Evolutionary conservation across 2,329 filamentous ascomycete species (phyloP).

Genomic region (Lizonia empirigonia): DNA sequence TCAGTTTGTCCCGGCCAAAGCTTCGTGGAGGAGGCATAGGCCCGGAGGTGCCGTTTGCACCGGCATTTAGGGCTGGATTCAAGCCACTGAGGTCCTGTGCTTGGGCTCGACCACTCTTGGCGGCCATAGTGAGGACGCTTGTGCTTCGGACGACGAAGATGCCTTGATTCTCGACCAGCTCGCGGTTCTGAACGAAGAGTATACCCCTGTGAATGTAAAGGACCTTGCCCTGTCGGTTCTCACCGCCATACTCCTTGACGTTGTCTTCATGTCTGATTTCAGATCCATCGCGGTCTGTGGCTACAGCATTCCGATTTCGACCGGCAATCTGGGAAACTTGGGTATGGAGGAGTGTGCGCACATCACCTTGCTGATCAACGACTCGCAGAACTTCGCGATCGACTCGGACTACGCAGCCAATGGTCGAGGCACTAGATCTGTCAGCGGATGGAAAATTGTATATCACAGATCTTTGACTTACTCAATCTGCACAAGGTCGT

Average conservation of each 20-base stretch:
- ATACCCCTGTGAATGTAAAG: conserved; percentile 93
- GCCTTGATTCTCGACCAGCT: conserved; percentile 82
- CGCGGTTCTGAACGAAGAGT: conserved; percentile 85
- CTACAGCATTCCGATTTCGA: conserved; percentile 80
- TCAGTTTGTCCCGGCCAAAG: conserved; percentile 78
- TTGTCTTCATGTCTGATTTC: conserved; percentile 92
- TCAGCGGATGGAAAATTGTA: conserved; percentile 16
- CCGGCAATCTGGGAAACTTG: conserved; percentile 90
- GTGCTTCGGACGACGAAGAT: conserved; percentile 86
- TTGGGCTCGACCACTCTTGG: conserved; percentile 83
- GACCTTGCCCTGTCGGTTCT: conserved; percentile 84
- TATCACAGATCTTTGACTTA: conserved; percentile 48
- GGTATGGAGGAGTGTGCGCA: conserved; percentile 82
- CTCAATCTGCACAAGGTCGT: conserved; percentile 94
- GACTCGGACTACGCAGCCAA: conserved; percentile 92
- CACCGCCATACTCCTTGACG: conserved; percentile 86
- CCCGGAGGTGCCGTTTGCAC: conserved; percentile 58
- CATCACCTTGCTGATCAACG: conserved; percentile 86
- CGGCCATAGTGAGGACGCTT: conserved; percentile 89
- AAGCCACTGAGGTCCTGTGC: conserved; percentile 79
- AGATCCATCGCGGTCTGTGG: conserved; percentile 89
- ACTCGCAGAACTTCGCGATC: conserved; percentile 91
- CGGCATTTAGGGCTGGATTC: conserved; percentile 79
- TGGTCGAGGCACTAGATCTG: conserved; percentile 70
- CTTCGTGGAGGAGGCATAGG: conserved; percentile 70